These are phyloP conservation scores for Starmerella stigmatis DNA, from an alignment of 805 yeast genomes.

Conservation along the genomic window DNA sequence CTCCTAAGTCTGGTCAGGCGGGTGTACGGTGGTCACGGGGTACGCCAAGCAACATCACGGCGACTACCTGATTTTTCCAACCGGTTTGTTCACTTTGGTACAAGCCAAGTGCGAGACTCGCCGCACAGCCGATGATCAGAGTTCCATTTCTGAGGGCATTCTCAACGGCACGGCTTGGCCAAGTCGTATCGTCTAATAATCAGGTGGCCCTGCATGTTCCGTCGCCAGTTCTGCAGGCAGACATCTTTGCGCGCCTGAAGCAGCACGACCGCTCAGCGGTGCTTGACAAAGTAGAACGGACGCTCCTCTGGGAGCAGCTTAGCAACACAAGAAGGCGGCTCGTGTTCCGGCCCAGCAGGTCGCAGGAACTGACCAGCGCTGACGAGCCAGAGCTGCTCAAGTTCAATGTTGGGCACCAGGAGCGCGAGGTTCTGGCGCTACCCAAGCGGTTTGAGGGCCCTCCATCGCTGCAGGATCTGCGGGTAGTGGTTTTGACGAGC, in stretches of 20 bases:
- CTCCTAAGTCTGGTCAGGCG: too few species aligned
- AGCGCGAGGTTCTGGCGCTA: neutral
- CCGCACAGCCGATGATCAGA: neutral
- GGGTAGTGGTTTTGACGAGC: slow-evolving; percentile 16
- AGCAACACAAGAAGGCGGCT: slow-evolving; percentile 18
- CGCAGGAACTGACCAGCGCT: neutral
- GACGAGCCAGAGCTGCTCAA: slow-evolving; percentile 5
- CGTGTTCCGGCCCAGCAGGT: slow-evolving; percentile 26
- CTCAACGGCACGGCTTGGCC: slow-evolving; percentile 1
- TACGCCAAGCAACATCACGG: neutral
- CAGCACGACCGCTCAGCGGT: slow-evolving; percentile 10
- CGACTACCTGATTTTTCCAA: slow-evolving; percentile 2
- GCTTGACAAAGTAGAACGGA: slow-evolving; percentile 15
- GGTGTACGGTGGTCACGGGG: too few species aligned
- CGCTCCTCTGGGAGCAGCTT: slow-evolving; percentile 21
- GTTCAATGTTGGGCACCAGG: slow-evolving; percentile 8
- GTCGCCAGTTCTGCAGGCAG: slow-evolving; percentile 4
- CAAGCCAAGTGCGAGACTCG: neutral
- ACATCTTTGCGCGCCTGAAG: slow-evolving; percentile 13
- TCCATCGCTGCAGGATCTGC: slow-evolving; percentile 24
- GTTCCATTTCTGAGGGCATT: neutral
- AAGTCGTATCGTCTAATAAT: neutral
- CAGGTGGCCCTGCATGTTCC: slow-evolving; percentile 10
- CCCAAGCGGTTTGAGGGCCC: slow-evolving; percentile 25
- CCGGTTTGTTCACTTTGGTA: neutral